These are phyloP conservation scores for Monilinia polystroma DNA, from an alignment of 2,329 filamentous ascomycete species.

Conservation along the genomic window DNA sequence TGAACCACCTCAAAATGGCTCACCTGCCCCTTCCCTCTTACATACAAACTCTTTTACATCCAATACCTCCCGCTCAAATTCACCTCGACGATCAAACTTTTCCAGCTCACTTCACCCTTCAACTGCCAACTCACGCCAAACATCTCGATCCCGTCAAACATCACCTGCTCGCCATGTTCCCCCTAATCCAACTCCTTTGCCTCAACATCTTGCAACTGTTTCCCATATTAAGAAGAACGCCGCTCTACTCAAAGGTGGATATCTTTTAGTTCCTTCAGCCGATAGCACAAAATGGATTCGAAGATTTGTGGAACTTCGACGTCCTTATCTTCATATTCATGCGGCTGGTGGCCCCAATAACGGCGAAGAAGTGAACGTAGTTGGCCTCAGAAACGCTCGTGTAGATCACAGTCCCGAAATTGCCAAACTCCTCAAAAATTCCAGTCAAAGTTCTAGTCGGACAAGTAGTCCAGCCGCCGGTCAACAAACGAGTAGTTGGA, in stretches of 20 bases:
- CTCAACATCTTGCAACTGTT: conserved; percentile 71
- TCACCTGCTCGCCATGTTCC: not conserved
- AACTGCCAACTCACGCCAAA: conserved; percentile 36
- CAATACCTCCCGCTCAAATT: conserved; percentile 31
- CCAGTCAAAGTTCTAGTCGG: not conserved
- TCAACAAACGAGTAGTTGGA: conserved; percentile 30
- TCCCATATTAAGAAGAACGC: conserved; percentile 78
- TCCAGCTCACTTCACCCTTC: conserved; percentile 19
- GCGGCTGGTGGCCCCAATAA: conserved; percentile 60
- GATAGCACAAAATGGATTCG: conserved; percentile 84
- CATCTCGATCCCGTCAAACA: conserved; percentile 14
- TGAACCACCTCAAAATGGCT: conserved; percentile 66
- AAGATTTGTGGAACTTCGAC: conserved; percentile 86
- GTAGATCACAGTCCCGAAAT: conserved; percentile 91
- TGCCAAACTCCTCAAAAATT: conserved; percentile 62
- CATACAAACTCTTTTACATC: conserved; percentile 48
- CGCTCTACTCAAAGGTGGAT: conserved; percentile 79
- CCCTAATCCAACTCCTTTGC: conserved; percentile 38
- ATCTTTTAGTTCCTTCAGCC: conserved; percentile 80
- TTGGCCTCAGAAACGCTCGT: conserved; percentile 85
- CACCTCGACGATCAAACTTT: conserved; percentile 26
- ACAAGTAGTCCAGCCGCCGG: not conserved
- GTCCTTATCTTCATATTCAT: conserved; percentile 90
- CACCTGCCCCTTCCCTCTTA: conserved; percentile 41
- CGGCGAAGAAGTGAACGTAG: conserved; percentile 85